Percentiles rank a stretch among this genome's conserved stretches.
phyloP scores from a whole-genome alignment of 2,329 filamentous ascomycete species.

The Ambrosiella beaveri region DNA sequence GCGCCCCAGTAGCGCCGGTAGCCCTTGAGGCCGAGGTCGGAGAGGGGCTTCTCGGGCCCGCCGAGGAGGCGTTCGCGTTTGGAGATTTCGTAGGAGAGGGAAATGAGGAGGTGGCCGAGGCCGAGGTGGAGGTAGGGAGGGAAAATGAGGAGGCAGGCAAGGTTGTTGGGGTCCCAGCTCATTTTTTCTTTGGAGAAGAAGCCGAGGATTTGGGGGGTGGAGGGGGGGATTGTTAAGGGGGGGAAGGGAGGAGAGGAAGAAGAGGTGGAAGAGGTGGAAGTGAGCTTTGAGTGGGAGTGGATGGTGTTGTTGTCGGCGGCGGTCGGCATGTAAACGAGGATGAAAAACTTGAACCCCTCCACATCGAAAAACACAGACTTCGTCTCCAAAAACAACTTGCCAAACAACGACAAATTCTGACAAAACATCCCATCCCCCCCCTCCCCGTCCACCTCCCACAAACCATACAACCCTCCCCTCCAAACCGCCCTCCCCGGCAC shows the following conservation, averaged over 20 bases:
- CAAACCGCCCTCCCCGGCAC: constrained; percentile 36
- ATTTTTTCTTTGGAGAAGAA: constrained; percentile 99
- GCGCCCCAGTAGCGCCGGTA: constrained; percentile 78
- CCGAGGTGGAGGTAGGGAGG: constrained; percentile 89
- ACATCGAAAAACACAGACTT: constrained; percentile 99
- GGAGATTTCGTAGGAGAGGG: constrained; percentile 82
- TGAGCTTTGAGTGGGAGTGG: constrained; percentile 3
- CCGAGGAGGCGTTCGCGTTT: constrained; percentile 68
- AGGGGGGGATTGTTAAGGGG: not conserved
- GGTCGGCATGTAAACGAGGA: constrained; percentile 60
- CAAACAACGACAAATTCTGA: constrained; percentile 89
- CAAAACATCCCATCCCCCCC: constrained; percentile 73
- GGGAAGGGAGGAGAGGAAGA: not conserved
- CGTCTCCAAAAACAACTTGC: constrained; percentile 93
- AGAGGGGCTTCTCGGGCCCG: constrained; percentile 86
- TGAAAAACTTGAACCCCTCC: constrained; percentile 82
- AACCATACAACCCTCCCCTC: constrained; percentile 41
- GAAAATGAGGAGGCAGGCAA: constrained; percentile 90
- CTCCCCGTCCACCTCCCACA: constrained; percentile 88
- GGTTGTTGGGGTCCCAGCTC: constrained; percentile 96
- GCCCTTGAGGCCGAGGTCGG: constrained; percentile 63
- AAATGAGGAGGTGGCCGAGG: constrained; percentile 77
- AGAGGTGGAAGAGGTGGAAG: constrained; percentile 2
- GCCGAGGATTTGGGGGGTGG: constrained; percentile 48
- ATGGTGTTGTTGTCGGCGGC: constrained; percentile 15